Evolutionary conservation across 2,329 filamentous ascomycete genomes (phyloP), one percentile per base, ranked within the genome.

Genomic region (Fusarium domesticum): DNA sequence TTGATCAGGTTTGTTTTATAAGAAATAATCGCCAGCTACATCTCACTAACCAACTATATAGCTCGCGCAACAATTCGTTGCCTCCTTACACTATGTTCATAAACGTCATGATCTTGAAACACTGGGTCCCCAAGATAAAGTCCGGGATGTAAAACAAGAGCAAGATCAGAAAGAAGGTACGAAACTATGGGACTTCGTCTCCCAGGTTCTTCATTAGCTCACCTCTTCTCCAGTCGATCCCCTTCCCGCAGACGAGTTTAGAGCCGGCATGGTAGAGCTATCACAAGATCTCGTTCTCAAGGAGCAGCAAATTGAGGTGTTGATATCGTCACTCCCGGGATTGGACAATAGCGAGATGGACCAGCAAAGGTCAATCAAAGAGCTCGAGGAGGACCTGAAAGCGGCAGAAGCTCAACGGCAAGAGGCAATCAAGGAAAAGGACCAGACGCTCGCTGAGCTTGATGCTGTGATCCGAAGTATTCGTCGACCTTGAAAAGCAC

Each of bases 291-390:
- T 93, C 18, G 83, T 92, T 45, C 65, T 87, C 45, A 89, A 91
- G 60, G 85, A 90, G 58, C 87, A 91, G 69, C 86, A 92, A 69
- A 89, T 93, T 50, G 88, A 93, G 64, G 74, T 80, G 35, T 70
- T 93, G 37, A 87, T 92, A 45, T 85, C 83, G 14, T 80, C 77
- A 17, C 73, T 95, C 2, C 89, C 89, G 0, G 89, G 89, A 0
- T 71, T 93, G 17, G 85, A 89, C 35, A 87, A 84, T 50, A 92
- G 85, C 59, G 86, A 92, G 64, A 74, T 78, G 50, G 85, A 90
- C 59, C 89, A 95, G 66, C 78, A 87, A 61, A 74, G 77, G 53
- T 77, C 79, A 45, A 83, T 87, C 46, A 76, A 72, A 55, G 80
- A 83, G 47, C 65, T 87, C 17, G 83, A 86, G 57, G 78, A 81